Percentiles rank a stretch among this genome's conserved stretches.
phyloP scores from a whole-genome alignment of 2,329 filamentous ascomycete genomes.

The Westerdykella ornata region DNA sequence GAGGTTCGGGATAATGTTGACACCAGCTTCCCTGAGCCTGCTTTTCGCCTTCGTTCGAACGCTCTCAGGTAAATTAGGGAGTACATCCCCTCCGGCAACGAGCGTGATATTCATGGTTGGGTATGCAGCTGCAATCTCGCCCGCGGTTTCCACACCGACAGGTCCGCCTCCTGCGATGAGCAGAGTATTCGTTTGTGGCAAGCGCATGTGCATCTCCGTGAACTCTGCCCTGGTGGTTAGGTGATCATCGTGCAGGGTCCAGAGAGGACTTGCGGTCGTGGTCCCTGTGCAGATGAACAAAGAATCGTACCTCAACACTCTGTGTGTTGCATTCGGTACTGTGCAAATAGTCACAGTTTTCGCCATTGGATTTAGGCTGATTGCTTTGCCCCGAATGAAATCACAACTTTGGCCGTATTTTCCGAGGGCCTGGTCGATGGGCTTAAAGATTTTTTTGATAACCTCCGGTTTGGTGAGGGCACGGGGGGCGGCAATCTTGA shows the following conservation, averaged over 20 bases:
- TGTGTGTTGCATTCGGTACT: not conserved
- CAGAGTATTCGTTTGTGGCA: slow-evolving; percentile 24
- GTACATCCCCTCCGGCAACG: slow-evolving; percentile 20
- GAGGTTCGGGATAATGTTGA: slow-evolving; percentile 19
- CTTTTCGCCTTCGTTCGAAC: slow-evolving; percentile 22
- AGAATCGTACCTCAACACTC: slow-evolving; percentile 23
- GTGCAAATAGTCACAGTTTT: slow-evolving; percentile 8
- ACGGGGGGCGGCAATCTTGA: slow-evolving; percentile 36
- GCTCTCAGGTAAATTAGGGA: slow-evolving; percentile 17
- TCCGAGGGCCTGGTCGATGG: slow-evolving; percentile 29
- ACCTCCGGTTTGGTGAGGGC: slow-evolving; percentile 23
- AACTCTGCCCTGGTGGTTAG: slow-evolving; percentile 24
- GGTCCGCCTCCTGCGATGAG: slow-evolving; percentile 33
- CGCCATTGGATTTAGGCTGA: slow-evolving; percentile 10
- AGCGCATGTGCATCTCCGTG: slow-evolving; percentile 17
- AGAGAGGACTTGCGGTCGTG: slow-evolving; percentile 24
- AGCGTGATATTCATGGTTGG: slow-evolving; percentile 22
- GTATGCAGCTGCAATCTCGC: slow-evolving; percentile 26
- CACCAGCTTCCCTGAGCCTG: slow-evolving; percentile 21
- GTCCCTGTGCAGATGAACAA: slow-evolving; percentile 34
- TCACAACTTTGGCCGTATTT: slow-evolving; percentile 28
- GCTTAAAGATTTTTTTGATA: slow-evolving; percentile 27
- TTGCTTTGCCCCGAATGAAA: slow-evolving; percentile 28
- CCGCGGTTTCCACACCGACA: slow-evolving; percentile 34
- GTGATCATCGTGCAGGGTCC: slow-evolving; percentile 30